phyloP scores from a whole-genome alignment of 208 protist genomes.

The Crithidia bombi region DNA sequence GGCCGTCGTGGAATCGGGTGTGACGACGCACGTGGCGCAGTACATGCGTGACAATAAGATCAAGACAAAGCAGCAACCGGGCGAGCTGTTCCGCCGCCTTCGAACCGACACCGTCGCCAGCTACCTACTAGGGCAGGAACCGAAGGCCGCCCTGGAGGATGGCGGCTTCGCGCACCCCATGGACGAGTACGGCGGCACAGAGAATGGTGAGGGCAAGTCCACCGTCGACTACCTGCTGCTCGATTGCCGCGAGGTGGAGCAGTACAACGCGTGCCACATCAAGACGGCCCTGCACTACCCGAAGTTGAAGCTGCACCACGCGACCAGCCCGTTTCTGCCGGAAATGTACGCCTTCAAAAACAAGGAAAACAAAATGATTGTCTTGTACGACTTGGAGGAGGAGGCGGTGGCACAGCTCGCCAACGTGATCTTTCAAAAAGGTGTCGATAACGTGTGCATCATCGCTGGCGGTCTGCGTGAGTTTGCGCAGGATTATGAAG shows the following conservation, averaged over 20 bases:
- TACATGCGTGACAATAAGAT: constrained; percentile 57
- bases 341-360: constrained; percentile 92
- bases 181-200: constrained; percentile 75
- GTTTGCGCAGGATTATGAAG: constrained; percentile 82
- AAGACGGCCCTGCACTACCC: constrained; percentile 83
- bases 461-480: constrained; percentile 83
- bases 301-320: constrained; percentile 70
- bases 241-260: constrained; percentile 78
- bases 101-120: constrained; percentile 49
- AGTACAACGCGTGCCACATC: constrained; percentile 85
- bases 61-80: constrained; percentile 54
- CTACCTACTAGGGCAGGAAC: constrained; percentile 41
- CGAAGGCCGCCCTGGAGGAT: constrained; percentile 44
- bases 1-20: constrained; percentile 84
- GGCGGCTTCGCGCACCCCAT: constrained; percentile 84
- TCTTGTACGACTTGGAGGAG: constrained; percentile 92
- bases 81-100: constrained; percentile 82
- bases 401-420: constrained; percentile 57
- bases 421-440: constrained; percentile 83
- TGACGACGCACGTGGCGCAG: constrained; percentile 69
- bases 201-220: constrained; percentile 15
- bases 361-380: constrained; percentile 80
- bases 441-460: constrained; percentile 87
- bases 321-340: constrained; percentile 76
- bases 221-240: constrained; percentile 68